phyloP scores from a whole-genome alignment of 108 stramenopile species.

The Pseudonitzschia delicatissima region DNA sequence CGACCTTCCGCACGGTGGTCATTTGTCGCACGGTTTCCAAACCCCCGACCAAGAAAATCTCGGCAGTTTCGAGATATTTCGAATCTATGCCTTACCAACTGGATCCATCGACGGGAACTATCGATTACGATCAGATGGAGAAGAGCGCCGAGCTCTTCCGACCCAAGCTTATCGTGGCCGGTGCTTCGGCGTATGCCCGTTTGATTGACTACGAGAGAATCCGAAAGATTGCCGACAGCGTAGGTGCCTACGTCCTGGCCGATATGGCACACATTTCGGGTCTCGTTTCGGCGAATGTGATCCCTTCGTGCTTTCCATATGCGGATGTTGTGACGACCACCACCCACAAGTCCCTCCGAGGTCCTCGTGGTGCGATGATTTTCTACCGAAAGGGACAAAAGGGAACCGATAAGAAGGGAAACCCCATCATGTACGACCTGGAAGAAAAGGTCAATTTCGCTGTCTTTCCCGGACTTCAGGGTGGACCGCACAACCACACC shows the following conservation, averaged over 20 bases:
- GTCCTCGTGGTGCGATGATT: conserved; percentile 99
- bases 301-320: conserved; percentile 95
- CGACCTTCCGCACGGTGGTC: conserved; percentile 98
- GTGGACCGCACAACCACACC: conserved; percentile 99
- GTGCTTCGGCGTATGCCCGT: conserved; percentile 98
- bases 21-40: conserved; percentile 97
- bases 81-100: conserved; percentile 99
- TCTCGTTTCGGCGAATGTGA: conserved; percentile 92
- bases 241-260: conserved; percentile 92
- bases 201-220: conserved; percentile 99
- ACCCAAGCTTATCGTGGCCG: conserved; percentile 98
- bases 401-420: conserved; percentile 91
- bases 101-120: conserved; percentile 90
- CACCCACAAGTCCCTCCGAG: conserved; percentile 99
- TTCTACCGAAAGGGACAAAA: conserved; percentile 93
- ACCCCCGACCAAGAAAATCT: conserved; percentile 96
- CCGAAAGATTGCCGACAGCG: conserved; percentile 89
- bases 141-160: conserved; percentile 95
- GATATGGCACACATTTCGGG: conserved; percentile 99
- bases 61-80: conserved; percentile 92
- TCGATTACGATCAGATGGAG: conserved; percentile 98
- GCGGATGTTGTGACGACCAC: conserved; percentile 99
- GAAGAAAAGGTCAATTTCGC: conserved; percentile 98
- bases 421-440: conserved; percentile 94
- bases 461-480: conserved; percentile 98